A percentile compares a stretch with the other conserved stretches of the same genome.
These are phyloP conservation scores for Diaporthe vexans DNA, from an alignment of 2,329 filamentous ascomycete genomes.

Conservation along the genomic window DNA sequence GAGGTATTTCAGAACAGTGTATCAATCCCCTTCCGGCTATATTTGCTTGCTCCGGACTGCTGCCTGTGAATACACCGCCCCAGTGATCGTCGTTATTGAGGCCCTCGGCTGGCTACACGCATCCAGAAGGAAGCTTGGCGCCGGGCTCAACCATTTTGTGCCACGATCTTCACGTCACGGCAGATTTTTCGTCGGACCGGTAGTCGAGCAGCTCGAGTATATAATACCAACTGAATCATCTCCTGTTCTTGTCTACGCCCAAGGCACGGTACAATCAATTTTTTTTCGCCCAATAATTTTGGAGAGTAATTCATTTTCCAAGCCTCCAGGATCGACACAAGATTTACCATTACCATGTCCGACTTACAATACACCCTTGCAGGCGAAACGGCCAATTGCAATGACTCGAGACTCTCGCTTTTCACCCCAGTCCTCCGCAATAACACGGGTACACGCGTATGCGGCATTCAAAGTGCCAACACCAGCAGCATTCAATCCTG, in stretches of 20 bases:
- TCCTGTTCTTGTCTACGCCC: background rate
- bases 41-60: background rate
- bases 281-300: background rate
- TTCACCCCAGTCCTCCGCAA: slow-evolving; percentile 8
- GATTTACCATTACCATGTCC: background rate
- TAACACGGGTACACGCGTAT: background rate
- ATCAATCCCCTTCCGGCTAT: background rate
- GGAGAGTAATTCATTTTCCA: background rate
- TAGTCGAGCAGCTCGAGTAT: background rate
- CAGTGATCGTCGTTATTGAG: slow-evolving; percentile 8
- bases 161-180: background rate
- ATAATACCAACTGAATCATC: background rate
- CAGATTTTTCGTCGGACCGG: background rate
- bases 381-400: background rate
- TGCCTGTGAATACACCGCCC: slow-evolving; percentile 9
- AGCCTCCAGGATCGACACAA: background rate
- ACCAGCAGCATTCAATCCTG: slow-evolving; percentile 20
- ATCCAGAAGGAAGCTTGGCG: slow-evolving; percentile 20
- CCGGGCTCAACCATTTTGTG: background rate
- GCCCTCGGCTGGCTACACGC: background rate
- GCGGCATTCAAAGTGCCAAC: slow-evolving; percentile 8
- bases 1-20: background rate
- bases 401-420: background rate
- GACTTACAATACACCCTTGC: slow-evolving; percentile 7
- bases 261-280: background rate